Evolutionary conservation across 169 alveolate species (phyloP), one percentile per base, ranked within the genome.

Genomic region (Plasmodium gonderi): DNA sequence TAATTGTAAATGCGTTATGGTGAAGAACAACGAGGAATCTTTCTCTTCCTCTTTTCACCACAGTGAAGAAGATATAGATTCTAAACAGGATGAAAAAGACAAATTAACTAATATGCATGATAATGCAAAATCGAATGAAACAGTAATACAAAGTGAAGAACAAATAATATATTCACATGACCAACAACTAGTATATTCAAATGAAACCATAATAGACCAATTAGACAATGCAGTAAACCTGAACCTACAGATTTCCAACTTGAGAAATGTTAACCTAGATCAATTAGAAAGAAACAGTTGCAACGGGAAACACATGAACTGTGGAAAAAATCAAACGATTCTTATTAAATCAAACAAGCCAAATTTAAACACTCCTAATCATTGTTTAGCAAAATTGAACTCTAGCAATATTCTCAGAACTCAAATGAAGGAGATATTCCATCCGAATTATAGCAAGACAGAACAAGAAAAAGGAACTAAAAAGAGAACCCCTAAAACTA

Each of bases 271-370:
- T 36, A 60, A 60, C 0, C 8, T 29, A n/a, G 9, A 60, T 14
- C 8, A 60, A 3, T 36, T 12, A 29, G 8, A 60, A 4, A 36
- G 36, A 5, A 36, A 20, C 26, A 2, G 26, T 60, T 17, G 17
- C 72, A 36, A n/a, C 72, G 72, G 72, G 14, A 36, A 20, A 3
- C 26, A 60, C 72, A 7, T 23, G 17, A 26, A 49, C 31, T 31
- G 33, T 12, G 14, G 33, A 20, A 38, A 20, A 17, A 83, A 69
- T 36, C 92, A 69, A 6, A 83, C 82, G n/a, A n/a, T 80, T 38
- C 47, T 80, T 33, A 20, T 80, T 12, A 20, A 64, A 9, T 76
- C 92, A 2, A 83, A 83, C 17, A 80, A 83, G 64, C 60, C 92
- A 8, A 29, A 20, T 38, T 14, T 49, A 7, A 54, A 78, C 36